Conservation (phyloP, 257 asterid species). For the Salvia rosmarinus region DNA sequence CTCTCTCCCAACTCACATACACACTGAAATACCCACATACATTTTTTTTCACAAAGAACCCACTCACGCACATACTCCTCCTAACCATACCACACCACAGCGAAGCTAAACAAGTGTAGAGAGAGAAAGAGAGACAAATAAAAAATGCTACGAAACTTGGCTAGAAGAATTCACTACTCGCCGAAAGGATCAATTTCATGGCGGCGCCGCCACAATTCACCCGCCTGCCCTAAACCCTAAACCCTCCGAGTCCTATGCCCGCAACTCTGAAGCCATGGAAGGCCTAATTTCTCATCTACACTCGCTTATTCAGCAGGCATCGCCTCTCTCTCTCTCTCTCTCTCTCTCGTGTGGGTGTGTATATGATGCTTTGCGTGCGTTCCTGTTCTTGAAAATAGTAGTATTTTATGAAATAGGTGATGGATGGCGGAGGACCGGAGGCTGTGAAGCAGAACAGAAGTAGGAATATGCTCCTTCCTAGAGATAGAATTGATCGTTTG, state of each 20-base stretch:
- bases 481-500: constrained; percentile 82
- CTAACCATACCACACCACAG: too few relatives aligned
- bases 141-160: constrained; percentile 49
- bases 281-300: constrained; percentile 69
- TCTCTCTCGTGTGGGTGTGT: too few relatives aligned
- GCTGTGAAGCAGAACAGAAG: constrained; percentile 82
- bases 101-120: too few relatives aligned
- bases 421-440: constrained; percentile 82
- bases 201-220: constrained; percentile 25
- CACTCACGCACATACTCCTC: neutral
- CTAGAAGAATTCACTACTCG: constrained; percentile 41
- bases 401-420: neutral
- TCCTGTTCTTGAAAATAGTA: too few relatives aligned
- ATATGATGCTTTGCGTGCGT: too few relatives aligned
- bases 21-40: too few relatives aligned
- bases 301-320: constrained; percentile 63
- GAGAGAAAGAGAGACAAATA: neutral
- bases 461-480: constrained; percentile 86
- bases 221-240: constrained; percentile 41
- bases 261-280: constrained; percentile 74
- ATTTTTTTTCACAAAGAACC: too few relatives aligned
- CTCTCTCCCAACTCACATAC: too few relatives aligned
- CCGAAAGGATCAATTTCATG: constrained; percentile 43
- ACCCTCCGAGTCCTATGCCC: neutral
- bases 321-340: neutral